These are phyloP conservation scores for Aspergillus quadricinctus DNA, from an alignment of 2,329 filamentous ascomycete species.

Conservation along the genomic window DNA sequence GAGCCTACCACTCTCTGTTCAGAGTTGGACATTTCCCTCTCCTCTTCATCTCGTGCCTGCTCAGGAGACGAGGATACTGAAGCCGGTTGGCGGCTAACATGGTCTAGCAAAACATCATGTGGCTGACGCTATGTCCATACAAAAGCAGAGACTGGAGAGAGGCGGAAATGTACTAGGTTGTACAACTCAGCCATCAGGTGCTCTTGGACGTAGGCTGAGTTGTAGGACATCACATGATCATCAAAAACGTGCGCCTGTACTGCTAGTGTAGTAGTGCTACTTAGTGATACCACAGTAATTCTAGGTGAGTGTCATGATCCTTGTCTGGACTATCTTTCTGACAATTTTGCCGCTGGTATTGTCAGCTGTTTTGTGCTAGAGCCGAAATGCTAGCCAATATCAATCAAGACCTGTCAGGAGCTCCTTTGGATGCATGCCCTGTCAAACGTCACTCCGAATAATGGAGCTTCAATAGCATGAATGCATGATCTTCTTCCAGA, in stretches of 20 bases:
- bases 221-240: slow-evolving; percentile 27
- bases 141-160: background rate
- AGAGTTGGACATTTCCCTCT: background rate
- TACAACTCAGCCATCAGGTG: slow-evolving; percentile 12
- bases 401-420: no score
- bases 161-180: background rate
- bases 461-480: slow-evolving; percentile 2
- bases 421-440: background rate
- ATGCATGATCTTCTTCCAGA: slow-evolving; percentile 5
- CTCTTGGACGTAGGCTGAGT: slow-evolving; percentile 5
- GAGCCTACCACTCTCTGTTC: background rate
- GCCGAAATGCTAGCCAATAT: no score
- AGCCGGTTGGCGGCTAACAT: background rate
- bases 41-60: background rate
- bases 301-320: background rate
- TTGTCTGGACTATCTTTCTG: background rate
- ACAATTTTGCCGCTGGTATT: background rate
- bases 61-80: background rate
- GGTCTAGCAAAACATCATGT: background rate
- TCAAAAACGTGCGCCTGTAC: slow-evolving; percentile 24
- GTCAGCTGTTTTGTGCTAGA: background rate
- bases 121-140: slow-evolving; percentile 3
- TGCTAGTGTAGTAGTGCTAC: slow-evolving; percentile 11
- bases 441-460: background rate
- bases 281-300: background rate